phyloP scores from a whole-genome alignment of 352 stramenopile species.

The Achlya hypogyna region DNA sequence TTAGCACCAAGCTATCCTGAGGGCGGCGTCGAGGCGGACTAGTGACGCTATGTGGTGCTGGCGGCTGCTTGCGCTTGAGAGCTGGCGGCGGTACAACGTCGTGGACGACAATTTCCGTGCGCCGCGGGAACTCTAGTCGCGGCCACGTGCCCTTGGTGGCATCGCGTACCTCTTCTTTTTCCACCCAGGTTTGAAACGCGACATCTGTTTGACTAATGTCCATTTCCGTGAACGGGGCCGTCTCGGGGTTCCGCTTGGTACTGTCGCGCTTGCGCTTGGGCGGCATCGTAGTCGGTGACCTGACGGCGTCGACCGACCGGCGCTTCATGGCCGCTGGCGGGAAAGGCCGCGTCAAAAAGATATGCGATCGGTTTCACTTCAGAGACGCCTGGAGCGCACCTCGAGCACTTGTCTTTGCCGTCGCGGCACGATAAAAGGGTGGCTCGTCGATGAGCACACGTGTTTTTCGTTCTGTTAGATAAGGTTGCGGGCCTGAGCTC shows the following conservation, averaged over 20 bases:
- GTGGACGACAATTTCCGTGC: not conserved
- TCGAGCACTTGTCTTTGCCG: too few species aligned
- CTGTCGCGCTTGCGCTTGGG: not conserved
- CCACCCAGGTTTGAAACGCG: not conserved
- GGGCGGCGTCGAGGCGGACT: not conserved
- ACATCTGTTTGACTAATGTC: not conserved
- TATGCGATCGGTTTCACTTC: not conserved
- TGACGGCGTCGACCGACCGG: not conserved
- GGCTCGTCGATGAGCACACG: too few species aligned
- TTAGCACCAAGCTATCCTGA: not conserved
- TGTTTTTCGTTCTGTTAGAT: too few species aligned
- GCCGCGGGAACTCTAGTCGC: not conserved
- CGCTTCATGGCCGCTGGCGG: not conserved
- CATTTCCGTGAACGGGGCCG: not conserved
- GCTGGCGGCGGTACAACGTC: not conserved
- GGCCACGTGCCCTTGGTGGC: not conserved
- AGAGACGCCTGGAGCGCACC: too few species aligned
- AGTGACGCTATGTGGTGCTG: not conserved
- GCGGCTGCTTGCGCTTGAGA: constrained; percentile 5
- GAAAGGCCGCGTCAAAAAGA: not conserved
- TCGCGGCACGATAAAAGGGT: too few species aligned
- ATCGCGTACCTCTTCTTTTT: not conserved
- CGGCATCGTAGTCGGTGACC: not conserved
- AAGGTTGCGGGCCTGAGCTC: too few species aligned
- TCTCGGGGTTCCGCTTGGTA: not conserved